phyloP scores from a whole-genome alignment of 208 protist species.

The Crithidia brevicula region DNA sequence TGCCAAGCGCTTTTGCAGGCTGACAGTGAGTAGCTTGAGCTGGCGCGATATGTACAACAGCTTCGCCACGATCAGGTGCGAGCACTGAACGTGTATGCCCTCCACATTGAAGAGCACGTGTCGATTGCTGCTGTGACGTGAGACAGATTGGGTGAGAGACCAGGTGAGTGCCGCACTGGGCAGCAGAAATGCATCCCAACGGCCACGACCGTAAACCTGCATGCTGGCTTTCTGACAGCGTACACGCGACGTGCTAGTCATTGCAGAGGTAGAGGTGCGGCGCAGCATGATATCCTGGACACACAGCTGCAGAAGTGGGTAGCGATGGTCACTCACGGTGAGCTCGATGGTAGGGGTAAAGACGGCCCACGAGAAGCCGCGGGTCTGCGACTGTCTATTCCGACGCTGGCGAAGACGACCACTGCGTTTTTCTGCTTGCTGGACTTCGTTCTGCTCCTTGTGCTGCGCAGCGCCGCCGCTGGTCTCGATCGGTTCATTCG shows the following conservation, averaged over 20 bases:
- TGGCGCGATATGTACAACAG: constrained; percentile 53
- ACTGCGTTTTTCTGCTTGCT: neutral
- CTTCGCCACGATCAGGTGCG: constrained; percentile 65
- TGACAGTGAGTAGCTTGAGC: constrained; percentile 14
- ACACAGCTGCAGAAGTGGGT: constrained; percentile 57
- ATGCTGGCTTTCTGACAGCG: constrained; percentile 46
- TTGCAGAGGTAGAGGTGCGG: constrained; percentile 20
- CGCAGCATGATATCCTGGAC: constrained; percentile 47
- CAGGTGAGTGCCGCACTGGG: constrained; percentile 42
- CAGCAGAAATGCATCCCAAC: constrained; percentile 69
- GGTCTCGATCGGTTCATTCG: neutral
- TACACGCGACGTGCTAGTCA: constrained; percentile 30
- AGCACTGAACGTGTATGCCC: constrained; percentile 61
- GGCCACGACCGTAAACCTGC: constrained; percentile 72
- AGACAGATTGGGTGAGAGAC: constrained; percentile 44
- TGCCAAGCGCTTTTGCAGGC: constrained; percentile 16
- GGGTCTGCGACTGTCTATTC: constrained; percentile 1
- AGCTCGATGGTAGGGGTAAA: constrained; percentile 51
- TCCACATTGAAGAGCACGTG: constrained; percentile 49
- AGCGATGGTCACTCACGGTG: constrained; percentile 66
- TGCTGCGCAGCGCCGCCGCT: too few relatives aligned
- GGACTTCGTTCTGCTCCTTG: neutral
- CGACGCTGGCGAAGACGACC: neutral
- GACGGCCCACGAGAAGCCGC: constrained; percentile 36
- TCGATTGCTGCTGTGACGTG: constrained; percentile 57